Conservation (phyloP, 164 flowering plant genomes). For the Saururus chinensis region DNA sequence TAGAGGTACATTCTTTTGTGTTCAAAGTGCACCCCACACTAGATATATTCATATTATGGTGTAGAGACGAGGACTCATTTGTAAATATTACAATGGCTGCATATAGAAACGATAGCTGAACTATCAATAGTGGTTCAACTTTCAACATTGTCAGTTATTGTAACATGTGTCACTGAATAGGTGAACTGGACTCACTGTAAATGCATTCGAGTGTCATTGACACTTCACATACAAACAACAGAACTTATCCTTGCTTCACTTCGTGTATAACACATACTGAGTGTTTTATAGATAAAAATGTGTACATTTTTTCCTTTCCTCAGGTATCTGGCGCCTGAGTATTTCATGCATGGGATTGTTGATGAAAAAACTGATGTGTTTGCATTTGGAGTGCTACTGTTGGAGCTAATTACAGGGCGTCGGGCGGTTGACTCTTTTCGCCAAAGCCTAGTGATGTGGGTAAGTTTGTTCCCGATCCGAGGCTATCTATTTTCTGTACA, state of each 20-base stretch:
- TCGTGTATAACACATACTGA: too few relatives aligned
- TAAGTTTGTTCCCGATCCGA: constrained; percentile 20
- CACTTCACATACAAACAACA: too few relatives aligned
- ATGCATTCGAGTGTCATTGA: too few relatives aligned
- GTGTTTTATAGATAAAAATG: background rate
- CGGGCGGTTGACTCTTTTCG: constrained; percentile 71
- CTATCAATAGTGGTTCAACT: too few relatives aligned
- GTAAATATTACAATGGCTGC: too few relatives aligned
- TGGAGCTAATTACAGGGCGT: constrained; percentile 94
- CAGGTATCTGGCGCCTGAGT: constrained; percentile 94
- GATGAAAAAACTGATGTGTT: constrained; percentile 95
- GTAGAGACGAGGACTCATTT: too few relatives aligned
- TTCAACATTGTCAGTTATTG: too few relatives aligned
- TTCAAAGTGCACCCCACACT: background rate
- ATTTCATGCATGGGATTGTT: constrained; percentile 91
- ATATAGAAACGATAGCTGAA: too few relatives aligned
- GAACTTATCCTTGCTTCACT: too few relatives aligned
- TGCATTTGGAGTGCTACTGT: constrained; percentile 79
- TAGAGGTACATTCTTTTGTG: background rate
- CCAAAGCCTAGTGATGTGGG: constrained; percentile 96
- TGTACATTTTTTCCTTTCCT: background rate
- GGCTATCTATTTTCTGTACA: background rate
- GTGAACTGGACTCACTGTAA: too few relatives aligned
- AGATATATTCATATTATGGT: too few relatives aligned
- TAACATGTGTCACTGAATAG: too few relatives aligned